These are phyloP conservation scores for Pseudocercospora cruenta DNA, from an alignment of 2,329 filamentous ascomycete genomes.

Conservation along the genomic window DNA sequence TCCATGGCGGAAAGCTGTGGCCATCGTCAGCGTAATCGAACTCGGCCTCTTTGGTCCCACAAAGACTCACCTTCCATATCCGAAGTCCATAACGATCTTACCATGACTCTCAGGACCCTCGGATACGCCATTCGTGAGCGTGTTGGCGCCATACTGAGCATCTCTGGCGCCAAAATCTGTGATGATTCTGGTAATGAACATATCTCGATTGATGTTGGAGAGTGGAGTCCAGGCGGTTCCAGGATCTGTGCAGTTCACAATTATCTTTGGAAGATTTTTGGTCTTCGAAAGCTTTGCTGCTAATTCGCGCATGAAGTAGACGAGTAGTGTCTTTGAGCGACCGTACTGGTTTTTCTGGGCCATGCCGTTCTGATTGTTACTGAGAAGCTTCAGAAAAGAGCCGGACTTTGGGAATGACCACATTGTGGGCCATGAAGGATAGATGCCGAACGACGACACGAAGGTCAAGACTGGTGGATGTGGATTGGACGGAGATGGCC, in stretches of 20 bases:
- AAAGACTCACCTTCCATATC: conserved; percentile 6
- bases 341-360: conserved; percentile 19
- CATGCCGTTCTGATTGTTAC: conserved; percentile 17
- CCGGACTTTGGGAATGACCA: conserved; percentile 5
- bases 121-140: conserved; percentile 16
- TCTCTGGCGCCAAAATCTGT: conserved; percentile 16
- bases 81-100: conserved; percentile 16
- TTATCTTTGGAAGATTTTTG: conserved; percentile 1
- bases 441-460: conserved; percentile 18
- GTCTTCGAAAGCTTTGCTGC: conserved; percentile 4
- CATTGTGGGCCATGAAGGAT: conserved; percentile 17
- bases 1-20: conserved; percentile 17
- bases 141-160: conserved; percentile 10
- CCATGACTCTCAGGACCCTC: conserved; percentile 8
- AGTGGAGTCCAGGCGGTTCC: conserved; percentile 18
- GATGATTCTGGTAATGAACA: conserved; percentile 18
- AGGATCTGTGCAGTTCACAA: conserved; percentile 19
- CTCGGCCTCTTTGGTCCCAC: not conserved
- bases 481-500: conserved; percentile 13
- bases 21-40: conserved; percentile 1
- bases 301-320: conserved; percentile 21
- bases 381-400: conserved; percentile 20
- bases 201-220: conserved; percentile 11
- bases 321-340: conserved; percentile 14
- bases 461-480: conserved; percentile 17